phyloP scores from a whole-genome alignment of 2,329 filamentous ascomycete species.

The Pestalotiopsis fici region DNA sequence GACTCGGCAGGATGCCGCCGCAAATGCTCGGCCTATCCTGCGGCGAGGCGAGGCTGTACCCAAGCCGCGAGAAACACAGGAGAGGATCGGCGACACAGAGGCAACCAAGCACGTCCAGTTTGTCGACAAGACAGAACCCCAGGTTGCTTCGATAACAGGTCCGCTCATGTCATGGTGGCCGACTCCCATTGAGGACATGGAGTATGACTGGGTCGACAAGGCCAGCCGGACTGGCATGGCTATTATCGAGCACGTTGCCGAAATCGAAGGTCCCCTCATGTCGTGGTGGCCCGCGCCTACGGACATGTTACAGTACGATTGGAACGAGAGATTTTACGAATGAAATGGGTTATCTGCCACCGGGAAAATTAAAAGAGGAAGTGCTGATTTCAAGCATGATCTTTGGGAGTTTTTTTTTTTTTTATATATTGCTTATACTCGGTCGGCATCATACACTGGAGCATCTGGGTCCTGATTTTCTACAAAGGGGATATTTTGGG shows the following conservation, averaged over 20 bases:
- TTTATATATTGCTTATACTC: too few species aligned
- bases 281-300: slow-evolving; percentile 28
- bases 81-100: not conserved
- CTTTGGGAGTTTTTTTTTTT: not conserved
- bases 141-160: slow-evolving; percentile 19
- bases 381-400: not conserved
- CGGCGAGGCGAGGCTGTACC: not conserved
- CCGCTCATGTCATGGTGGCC: slow-evolving; percentile 31
- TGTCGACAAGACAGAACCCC: slow-evolving; percentile 10
- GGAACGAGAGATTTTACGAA: slow-evolving; percentile 31
- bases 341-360: slow-evolving; percentile 12
- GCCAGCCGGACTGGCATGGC: not conserved
- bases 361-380: not conserved
- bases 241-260: slow-evolving; percentile 13
- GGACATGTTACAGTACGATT: slow-evolving; percentile 24
- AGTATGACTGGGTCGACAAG: slow-evolving; percentile 26
- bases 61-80: too few species aligned
- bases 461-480: too few species aligned
- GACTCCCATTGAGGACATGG: slow-evolving; percentile 20
- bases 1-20: too few species aligned
- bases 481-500: too few species aligned
- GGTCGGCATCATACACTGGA: too few species aligned
- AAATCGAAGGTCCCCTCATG: slow-evolving; percentile 25
- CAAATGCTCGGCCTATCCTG: not conserved
- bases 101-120: slow-evolving; percentile 10